Percentiles rank a stretch among this genome's conserved stretches.
Conservation (phyloP, 1,139 yeast genomes). For the Debaryomyces robertsiae region DNA sequence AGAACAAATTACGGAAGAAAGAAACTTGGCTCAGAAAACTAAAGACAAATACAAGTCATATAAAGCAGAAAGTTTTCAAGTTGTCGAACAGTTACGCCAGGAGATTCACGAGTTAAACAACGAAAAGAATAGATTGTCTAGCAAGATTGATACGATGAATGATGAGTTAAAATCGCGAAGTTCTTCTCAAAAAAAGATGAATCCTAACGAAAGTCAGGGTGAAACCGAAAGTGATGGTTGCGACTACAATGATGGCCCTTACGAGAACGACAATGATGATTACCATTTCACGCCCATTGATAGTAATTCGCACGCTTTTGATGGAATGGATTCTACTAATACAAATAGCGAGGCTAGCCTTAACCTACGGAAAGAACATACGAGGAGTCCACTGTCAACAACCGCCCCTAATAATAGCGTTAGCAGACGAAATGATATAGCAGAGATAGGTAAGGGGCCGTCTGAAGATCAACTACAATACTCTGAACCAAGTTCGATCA, state of each 20-base stretch:
- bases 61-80: constrained; percentile 22
- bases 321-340: background rate
- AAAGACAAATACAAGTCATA: constrained; percentile 22
- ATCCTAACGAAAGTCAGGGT: background rate
- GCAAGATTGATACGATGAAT: constrained; percentile 13
- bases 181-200: background rate
- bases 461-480: too few species aligned
- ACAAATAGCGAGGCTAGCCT: too few species aligned
- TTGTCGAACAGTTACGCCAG: constrained; percentile 23
- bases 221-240: background rate
- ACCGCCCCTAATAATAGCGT: too few species aligned
- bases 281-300: background rate
- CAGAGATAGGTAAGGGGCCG: too few species aligned
- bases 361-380: too few species aligned
- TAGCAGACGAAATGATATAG: too few species aligned
- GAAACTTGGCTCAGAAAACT: constrained; percentile 20
- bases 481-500: too few species aligned
- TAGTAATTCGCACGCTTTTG: background rate
- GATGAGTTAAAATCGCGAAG: constrained; percentile 9
- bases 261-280: background rate
- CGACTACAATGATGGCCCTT: background rate
- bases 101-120: constrained; percentile 19
- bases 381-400: too few species aligned
- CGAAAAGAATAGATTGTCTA: constrained; percentile 21
- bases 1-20: constrained; percentile 25